Percentiles rank a stretch among this genome's conserved stretches.
Evolutionary conservation across 352 stramenopile genomes (phyloP).

Genomic region (Pythium myriotylum): DNA sequence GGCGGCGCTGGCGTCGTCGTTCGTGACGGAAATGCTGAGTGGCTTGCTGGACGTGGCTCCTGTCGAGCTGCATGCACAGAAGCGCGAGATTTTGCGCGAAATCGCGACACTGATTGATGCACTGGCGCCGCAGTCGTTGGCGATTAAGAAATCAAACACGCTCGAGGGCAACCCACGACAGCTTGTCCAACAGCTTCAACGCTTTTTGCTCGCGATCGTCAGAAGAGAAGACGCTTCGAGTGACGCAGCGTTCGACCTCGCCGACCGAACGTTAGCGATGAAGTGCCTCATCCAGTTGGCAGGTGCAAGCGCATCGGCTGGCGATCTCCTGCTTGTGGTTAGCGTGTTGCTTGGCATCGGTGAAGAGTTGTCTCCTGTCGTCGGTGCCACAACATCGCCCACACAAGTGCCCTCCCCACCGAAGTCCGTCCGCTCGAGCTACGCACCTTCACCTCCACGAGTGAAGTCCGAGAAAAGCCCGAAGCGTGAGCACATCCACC

Average conservation of each 20-base stretch:
- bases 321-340: conserved; percentile 60
- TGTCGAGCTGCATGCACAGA: neutral
- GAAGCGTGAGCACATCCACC: neutral
- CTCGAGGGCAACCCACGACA: neutral
- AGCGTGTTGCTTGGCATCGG: conserved; percentile 52
- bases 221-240: neutral
- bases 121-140: conserved; percentile 45
- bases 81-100: conserved; percentile 15
- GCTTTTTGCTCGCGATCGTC: conserved; percentile 17
- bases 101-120: conserved; percentile 31
- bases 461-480: neutral
- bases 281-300: conserved; percentile 61
- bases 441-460: neutral
- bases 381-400: neutral
- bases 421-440: neutral
- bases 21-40: conserved; percentile 15
- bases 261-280: conserved; percentile 47
- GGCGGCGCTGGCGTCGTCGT: neutral
- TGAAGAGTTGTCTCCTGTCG: conserved; percentile 16
- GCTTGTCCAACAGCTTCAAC: conserved; percentile 18
- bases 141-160: neutral
- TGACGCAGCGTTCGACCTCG: conserved; percentile 9
- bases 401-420: neutral
- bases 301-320: conserved; percentile 46
- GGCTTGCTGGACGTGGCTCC: conserved; percentile 28